Evolutionary conservation across 1,284 basidiomycete species (phyloP).

Genomic region (Trametes sp.): DNA sequence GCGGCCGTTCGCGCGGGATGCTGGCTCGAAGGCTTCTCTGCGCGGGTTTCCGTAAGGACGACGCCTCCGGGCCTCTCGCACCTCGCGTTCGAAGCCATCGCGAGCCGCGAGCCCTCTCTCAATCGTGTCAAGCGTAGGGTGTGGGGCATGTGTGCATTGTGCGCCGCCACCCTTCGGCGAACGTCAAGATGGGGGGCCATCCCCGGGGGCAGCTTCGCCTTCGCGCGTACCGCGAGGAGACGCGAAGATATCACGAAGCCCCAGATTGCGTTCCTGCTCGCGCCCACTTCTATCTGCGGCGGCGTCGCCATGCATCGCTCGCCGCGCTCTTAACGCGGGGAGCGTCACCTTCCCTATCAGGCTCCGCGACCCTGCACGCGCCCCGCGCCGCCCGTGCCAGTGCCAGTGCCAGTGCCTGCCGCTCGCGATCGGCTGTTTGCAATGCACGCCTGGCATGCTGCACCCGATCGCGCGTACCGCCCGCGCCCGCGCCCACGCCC

Average conservation of each 20-base stretch:
- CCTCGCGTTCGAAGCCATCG: neutral
- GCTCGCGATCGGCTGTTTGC: too few relatives aligned
- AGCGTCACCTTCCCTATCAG: neutral
- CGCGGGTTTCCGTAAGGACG: constrained; percentile 2
- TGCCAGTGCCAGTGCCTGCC: too few relatives aligned
- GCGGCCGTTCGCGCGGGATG: constrained; percentile 6
- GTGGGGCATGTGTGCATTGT: neutral
- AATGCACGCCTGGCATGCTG: neutral
- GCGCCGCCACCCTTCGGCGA: too few relatives aligned
- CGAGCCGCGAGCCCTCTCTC: neutral
- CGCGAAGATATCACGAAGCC: neutral
- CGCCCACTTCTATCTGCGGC: neutral
- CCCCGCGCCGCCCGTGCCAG: neutral
- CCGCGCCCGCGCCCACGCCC: too few relatives aligned
- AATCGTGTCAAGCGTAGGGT: neutral
- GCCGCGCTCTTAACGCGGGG: neutral
- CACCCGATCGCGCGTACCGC: neutral
- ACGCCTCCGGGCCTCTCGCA: neutral
- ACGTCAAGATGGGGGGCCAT: too few relatives aligned
- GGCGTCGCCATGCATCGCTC: neutral
- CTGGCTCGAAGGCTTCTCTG: neutral
- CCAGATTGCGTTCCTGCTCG: neutral
- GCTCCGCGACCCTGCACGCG: constrained; percentile 16
- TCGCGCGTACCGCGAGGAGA: neutral
- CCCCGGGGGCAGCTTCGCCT: too few relatives aligned